Percentiles rank a stretch among this genome's conserved stretches.
Conservation (phyloP, 768 basidiomycete genomes). For the Pisolithus tinctorius region DNA sequence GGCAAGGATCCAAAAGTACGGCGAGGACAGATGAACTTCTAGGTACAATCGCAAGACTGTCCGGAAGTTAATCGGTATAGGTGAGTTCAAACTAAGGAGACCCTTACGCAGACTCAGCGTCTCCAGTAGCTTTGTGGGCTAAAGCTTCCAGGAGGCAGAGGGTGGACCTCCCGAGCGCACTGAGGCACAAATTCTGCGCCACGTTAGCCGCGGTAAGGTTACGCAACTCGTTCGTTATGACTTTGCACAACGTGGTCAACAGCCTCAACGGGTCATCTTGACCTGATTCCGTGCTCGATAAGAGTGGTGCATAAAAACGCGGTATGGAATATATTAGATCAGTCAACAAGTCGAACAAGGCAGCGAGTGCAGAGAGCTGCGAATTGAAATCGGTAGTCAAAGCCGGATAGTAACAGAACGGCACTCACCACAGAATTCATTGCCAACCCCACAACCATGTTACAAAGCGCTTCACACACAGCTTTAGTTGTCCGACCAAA, state of each 20-base stretch:
- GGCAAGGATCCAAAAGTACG: constrained; percentile 42
- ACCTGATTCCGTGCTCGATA: constrained; percentile 24
- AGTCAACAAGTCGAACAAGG: constrained; percentile 48
- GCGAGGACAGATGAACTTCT: constrained; percentile 36
- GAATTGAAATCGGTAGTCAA: constrained; percentile 6
- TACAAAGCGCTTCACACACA: constrained; percentile 32
- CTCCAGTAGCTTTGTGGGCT: constrained; percentile 41
- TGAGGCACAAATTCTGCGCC: constrained; percentile 17
- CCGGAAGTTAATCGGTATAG: neutral
- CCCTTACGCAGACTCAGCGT: constrained; percentile 31
- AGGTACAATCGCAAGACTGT: constrained; percentile 35
- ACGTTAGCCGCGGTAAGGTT: constrained; percentile 24
- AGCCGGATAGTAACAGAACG: neutral
- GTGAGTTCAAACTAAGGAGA: neutral
- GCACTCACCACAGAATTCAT: constrained; percentile 35
- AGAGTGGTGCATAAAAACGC: constrained; percentile 33
- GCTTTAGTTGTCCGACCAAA: constrained; percentile 14
- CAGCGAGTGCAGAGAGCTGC: constrained; percentile 41
- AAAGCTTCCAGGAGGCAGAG: constrained; percentile 49
- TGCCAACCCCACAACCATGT: constrained; percentile 34
- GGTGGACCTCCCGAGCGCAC: constrained; percentile 34
- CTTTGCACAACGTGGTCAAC: constrained; percentile 32
- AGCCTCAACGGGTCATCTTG: constrained; percentile 27
- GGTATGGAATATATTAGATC: constrained; percentile 44
- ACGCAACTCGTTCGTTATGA: constrained; percentile 36